phyloP scores from a whole-genome alignment of 2,329 filamentous ascomycete genomes.

The Microsporum audouinii region DNA sequence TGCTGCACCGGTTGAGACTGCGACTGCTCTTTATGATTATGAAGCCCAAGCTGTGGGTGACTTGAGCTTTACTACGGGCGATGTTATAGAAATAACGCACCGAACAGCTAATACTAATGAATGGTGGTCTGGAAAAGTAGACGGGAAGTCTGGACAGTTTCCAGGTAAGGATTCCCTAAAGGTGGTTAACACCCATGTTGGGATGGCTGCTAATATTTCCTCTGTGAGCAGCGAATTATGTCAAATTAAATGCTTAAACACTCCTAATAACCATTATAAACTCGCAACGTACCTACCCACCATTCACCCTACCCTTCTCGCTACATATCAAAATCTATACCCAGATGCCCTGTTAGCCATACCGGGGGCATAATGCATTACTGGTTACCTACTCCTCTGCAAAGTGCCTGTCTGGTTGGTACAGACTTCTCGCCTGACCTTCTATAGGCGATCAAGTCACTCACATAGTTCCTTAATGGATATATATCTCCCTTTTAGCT shows the following conservation, averaged over 20 bases:
- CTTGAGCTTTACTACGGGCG: slow-evolving; percentile 76
- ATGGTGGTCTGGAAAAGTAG: slow-evolving; percentile 83
- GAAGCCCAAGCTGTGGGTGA: slow-evolving; percentile 92
- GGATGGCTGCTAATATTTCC: slow-evolving; percentile 9
- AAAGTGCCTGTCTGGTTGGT: too few relatives aligned
- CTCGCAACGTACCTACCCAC: not conserved
- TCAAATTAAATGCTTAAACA: slow-evolving; percentile 20
- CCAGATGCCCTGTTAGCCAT: too few relatives aligned
- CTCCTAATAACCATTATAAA: not conserved
- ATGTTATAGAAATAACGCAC: slow-evolving; percentile 76
- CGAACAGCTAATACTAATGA: slow-evolving; percentile 87
- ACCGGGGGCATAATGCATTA: too few relatives aligned
- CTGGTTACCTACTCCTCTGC: too few relatives aligned
- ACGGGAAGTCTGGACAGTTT: slow-evolving; percentile 79
- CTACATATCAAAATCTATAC: too few relatives aligned
- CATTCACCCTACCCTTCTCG: not conserved
- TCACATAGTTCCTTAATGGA: not conserved
- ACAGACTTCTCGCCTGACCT: too few relatives aligned
- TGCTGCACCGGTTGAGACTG: slow-evolving; percentile 57
- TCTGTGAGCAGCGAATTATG: slow-evolving; percentile 27
- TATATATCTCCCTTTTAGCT: not conserved
- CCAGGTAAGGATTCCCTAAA: slow-evolving; percentile 55
- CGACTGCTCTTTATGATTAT: slow-evolving; percentile 90
- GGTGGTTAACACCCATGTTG: not conserved
- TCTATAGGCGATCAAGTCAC: not conserved